phyloP scores from a whole-genome alignment of 192 early-diverging fungal genomes.

The Umbelopsis sp. region DNA sequence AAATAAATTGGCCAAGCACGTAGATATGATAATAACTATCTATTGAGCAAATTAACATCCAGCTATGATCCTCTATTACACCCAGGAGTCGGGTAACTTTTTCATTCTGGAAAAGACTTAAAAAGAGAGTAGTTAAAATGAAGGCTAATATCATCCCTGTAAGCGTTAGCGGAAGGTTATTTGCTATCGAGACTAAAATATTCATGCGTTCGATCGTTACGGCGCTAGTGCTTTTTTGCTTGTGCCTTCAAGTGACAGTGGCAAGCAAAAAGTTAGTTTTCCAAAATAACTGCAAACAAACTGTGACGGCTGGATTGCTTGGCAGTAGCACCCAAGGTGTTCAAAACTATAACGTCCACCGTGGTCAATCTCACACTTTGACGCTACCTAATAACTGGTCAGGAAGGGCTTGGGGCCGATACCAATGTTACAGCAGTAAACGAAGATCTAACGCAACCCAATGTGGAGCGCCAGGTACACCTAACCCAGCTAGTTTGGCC shows the following conservation, averaged over 20 bases:
- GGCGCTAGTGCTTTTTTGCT: neutral
- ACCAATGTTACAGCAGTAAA: conserved; percentile 14
- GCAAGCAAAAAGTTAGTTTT: neutral
- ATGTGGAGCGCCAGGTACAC: conserved; percentile 25
- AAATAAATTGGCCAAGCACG: too few relatives aligned
- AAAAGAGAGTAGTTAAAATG: too few relatives aligned
- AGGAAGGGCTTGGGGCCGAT: conserved; percentile 29
- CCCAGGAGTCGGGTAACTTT: too few relatives aligned
- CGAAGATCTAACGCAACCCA: neutral
- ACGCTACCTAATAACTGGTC: conserved; percentile 19
- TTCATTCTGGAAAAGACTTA: too few relatives aligned
- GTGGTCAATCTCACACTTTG: neutral
- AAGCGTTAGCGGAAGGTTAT: too few relatives aligned
- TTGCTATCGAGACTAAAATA: too few relatives aligned
- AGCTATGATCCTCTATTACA: too few relatives aligned
- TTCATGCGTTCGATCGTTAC: neutral
- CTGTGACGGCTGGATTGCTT: neutral
- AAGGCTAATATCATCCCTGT: too few relatives aligned
- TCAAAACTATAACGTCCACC: neutral
- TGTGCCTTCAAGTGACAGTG: neutral
- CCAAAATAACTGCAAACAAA: neutral
- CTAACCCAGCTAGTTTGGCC: conserved; percentile 29
- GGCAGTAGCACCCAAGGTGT: neutral
- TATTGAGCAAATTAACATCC: too few relatives aligned
- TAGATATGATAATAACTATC: too few relatives aligned